phyloP scores from a whole-genome alignment of 441 rosid genomes.

The Brassica hybrid region DNA sequence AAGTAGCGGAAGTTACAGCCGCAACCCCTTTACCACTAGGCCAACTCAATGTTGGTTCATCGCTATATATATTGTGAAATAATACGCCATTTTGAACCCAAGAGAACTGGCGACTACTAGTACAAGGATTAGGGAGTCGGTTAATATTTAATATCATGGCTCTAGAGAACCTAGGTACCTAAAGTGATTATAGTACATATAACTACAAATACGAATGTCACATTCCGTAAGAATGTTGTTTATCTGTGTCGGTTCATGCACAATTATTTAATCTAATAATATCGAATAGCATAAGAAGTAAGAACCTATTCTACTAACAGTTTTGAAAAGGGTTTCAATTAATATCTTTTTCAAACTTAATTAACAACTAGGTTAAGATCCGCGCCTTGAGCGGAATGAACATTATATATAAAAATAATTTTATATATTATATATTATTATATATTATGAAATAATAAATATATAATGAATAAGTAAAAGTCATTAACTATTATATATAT shows the following conservation, averaged over 20 bases:
- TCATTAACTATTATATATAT: no score
- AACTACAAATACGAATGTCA: slow-evolving; percentile 21
- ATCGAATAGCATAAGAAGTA: not conserved
- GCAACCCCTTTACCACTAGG: no score
- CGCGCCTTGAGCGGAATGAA: no score
- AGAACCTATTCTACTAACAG: slow-evolving; percentile 16
- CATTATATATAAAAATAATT: no score
- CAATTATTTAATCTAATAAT: slow-evolving; percentile 25
- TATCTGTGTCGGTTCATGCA: slow-evolving; percentile 36
- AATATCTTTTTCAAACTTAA: not conserved
- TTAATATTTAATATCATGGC: not conserved
- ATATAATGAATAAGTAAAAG: no score
- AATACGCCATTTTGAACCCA: not conserved
- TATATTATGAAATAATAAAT: no score
- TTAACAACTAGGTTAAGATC: not conserved
- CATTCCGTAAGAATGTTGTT: slow-evolving; percentile 39
- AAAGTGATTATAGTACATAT: not conserved
- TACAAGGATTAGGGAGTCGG: not conserved
- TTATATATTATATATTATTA: no score
- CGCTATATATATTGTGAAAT: not conserved
- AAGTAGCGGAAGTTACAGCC: no score
- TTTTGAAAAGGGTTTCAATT: not conserved
- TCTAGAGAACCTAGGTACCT: not conserved
- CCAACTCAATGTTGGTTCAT: no score
- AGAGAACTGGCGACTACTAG: not conserved